A percentile compares a stretch with the other conserved stretches of the same genome.
These are phyloP conservation scores for Schizochytrium sp. DNA, from an alignment of 108 stramenopile species.

Conservation along the genomic window DNA sequence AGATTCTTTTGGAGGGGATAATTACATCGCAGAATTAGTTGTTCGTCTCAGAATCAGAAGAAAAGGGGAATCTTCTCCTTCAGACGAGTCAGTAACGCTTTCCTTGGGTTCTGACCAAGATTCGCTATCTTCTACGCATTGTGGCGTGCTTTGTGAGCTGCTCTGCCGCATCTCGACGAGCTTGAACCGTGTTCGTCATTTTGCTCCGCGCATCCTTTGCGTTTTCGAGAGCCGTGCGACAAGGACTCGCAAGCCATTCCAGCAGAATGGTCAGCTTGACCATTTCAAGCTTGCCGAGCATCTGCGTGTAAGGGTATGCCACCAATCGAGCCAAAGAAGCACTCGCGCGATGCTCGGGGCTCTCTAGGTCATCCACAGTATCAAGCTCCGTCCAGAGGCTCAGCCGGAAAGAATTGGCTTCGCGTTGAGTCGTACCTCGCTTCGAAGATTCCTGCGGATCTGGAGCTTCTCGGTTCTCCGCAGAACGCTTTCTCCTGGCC, in stretches of 20 bases:
- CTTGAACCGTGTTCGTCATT: background rate
- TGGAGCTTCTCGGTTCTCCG: background rate
- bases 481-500: background rate
- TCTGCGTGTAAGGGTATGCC: background rate
- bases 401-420: background rate
- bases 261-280: constrained; percentile 2
- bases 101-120: too few species aligned
- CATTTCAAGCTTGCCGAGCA: constrained; percentile 53
- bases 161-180: background rate
- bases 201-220: background rate
- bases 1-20: too few species aligned
- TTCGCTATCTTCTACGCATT: background rate
- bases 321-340: background rate
- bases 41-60: too few species aligned
- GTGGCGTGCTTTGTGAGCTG: constrained; percentile 56
- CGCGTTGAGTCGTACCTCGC: background rate
- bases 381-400: constrained; percentile 27
- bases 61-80: too few species aligned
- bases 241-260: background rate
- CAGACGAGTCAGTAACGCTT: too few species aligned
- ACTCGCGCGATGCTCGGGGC: background rate
- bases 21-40: too few species aligned
- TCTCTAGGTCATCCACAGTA: background rate
- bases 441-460: background rate
- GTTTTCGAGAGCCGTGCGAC: background rate